Evolutionary conservation across 345 rosid species (phyloP), one percentile per base, ranked within the genome.

Genomic region (Camelina hispida): DNA sequence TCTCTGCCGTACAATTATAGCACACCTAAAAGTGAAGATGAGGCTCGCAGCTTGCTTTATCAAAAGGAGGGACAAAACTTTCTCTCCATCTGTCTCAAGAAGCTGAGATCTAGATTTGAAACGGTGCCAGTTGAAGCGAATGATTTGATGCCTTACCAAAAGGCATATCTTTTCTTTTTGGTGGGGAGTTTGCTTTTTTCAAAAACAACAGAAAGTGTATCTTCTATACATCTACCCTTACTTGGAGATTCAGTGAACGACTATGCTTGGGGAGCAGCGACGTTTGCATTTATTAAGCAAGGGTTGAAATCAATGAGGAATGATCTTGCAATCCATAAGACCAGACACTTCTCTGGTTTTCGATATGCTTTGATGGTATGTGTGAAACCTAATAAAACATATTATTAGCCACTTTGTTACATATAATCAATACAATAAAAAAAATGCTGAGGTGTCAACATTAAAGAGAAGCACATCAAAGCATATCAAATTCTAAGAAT

Each of bases 101-200:
- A 40, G 44, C 14, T 40, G 44, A 0, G 3, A 40, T 11, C 4
- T 40, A 11, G 1, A 40, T 38, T 38, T 38, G 3, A 38, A 38
- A 9, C 2, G 42, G 3, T 38, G 10, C 7, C 4, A 38, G 12
- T 2, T 38, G 4, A 1, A 6, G 38, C 10, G 32, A 10, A 3
- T 22, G 15, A 53, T 53, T 53, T 22, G 58, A 53, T 22, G 15
- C 8, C 58, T 53, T 53, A 53, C 12, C 58, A 53, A 53, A 53
- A 53, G n/a, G n/a, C 34, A 53, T 53, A 11, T 23, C 58, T 53
- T 53, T 53, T 22, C 34, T 53, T 53, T 12, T 54, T 54, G 59
- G 35, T 54, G 35, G 35, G 17, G 59, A 10, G 16, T 54, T 54
- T 54, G 16, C 4, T 54, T 54, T 54, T 23, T 53, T 7, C 8